These are phyloP conservation scores for Penicillium sp. DNA, from an alignment of 2,329 filamentous ascomycete species.

Conservation along the genomic window DNA sequence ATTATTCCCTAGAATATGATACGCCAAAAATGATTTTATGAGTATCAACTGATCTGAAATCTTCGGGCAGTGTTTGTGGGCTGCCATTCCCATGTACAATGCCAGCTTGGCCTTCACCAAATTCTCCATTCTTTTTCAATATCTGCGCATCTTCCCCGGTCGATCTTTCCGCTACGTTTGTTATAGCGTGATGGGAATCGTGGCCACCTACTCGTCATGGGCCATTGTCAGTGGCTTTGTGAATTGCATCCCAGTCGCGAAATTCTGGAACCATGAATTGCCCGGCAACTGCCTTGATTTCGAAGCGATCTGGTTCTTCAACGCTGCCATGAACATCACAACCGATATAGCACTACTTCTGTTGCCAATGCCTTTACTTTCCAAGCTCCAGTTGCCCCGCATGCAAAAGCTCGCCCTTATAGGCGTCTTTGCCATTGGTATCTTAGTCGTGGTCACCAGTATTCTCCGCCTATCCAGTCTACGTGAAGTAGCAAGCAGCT, in stretches of 20 bases:
- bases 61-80: conserved; percentile 29
- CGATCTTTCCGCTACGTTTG: conserved; percentile 34
- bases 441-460: conserved; percentile 39
- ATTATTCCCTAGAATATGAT: background rate
- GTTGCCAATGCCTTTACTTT: conserved; percentile 45
- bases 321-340: conserved; percentile 43
- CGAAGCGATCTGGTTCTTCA: conserved; percentile 44
- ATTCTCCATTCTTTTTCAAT: conserved; percentile 48
- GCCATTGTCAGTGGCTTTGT: conserved; percentile 42
- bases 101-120: conserved; percentile 41
- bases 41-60: background rate
- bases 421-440: conserved; percentile 45
- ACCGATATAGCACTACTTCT: conserved; percentile 45
- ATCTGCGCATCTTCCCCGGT: conserved; percentile 46
- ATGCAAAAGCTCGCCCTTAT: conserved; percentile 44
- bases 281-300: conserved; percentile 41
- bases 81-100: conserved; percentile 36
- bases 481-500: conserved; percentile 22
- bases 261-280: conserved; percentile 42
- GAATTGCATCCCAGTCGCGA: conserved; percentile 43
- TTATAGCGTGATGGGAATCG: conserved; percentile 34
- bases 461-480: conserved; percentile 33
- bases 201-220: conserved; percentile 32
- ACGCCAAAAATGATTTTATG: background rate
- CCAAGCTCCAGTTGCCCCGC: conserved; percentile 41